Base-by-base conservation (phyloP, 2,329 filamentous ascomycete genomes). In the Dactylella cylindrospora region DNA sequence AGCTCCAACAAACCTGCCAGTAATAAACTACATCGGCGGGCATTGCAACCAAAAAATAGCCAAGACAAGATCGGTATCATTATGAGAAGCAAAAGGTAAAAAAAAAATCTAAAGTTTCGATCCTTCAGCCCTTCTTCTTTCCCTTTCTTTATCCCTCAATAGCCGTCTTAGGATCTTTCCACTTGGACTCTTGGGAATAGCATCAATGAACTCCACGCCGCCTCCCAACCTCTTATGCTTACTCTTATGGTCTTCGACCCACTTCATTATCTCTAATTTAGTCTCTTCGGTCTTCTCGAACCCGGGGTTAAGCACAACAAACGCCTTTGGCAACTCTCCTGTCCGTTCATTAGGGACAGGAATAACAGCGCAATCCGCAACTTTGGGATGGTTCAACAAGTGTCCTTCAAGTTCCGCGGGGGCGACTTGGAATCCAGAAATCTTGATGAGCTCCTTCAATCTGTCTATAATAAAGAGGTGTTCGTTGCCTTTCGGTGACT, bases 401-500 rank as follows among this genome's bases (percentile, higher is more conserved):
- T 75, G 69, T 0, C 70, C 71, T 66, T 79, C 76, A 10, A 79
- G 66, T 62, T 78, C 77, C 1, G 76, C 73, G 0, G 77, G 77
- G 1, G 75, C 67, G 4, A 80, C 78, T 67, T 80, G 78, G 65
- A 79, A 77, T 2, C 75, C 78, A 2, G 78, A 76, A 12, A 79
- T 77, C 66, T 80, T 80, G 70, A 80, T 80, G 29, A 80, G 69
- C 66, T 80, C 78, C 41, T 67, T 87, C 69, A 86, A 84, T 3
- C 90, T 82, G 71, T 95, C 90, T 1, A 90, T 85, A 57, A 96
- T 85, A 70, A 89, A 85, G 41, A 95, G 71, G 69, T 96, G 90
- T 72, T 95, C 88, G 66, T 84, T 76, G 2, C 88, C 88, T 2
- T 77, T 75, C 0, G 81, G 78, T 5, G 81, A 76, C 68, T 80